These are phyloP conservation scores for Trichoderma sp. DNA, from an alignment of 2,329 filamentous ascomycete species.

Conservation along the genomic window DNA sequence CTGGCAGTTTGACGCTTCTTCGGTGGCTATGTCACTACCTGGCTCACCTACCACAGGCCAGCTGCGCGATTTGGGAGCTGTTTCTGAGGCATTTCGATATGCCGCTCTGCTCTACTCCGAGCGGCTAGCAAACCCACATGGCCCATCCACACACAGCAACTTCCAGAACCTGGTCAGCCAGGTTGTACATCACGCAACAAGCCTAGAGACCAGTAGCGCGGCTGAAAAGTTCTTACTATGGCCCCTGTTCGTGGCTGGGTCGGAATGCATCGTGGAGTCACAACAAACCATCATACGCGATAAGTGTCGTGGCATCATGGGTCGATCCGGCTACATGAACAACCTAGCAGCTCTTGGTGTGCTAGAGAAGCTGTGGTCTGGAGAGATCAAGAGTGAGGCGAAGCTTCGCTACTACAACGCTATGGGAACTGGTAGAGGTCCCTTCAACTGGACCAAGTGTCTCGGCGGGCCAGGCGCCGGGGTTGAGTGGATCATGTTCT, in stretches of 20 bases:
- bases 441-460: constrained; percentile 58
- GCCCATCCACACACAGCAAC: constrained; percentile 70
- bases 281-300: constrained; percentile 77
- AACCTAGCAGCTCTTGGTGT: constrained; percentile 84
- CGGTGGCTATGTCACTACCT: constrained; percentile 51
- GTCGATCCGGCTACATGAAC: constrained; percentile 88
- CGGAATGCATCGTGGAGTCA: constrained; percentile 78
- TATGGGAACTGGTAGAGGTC: constrained; percentile 42
- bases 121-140: constrained; percentile 73
- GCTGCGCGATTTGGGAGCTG: constrained; percentile 71
- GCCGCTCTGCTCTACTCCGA: constrained; percentile 87
- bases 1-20: constrained; percentile 70
- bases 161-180: constrained; percentile 82
- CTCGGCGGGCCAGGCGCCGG: constrained; percentile 56
- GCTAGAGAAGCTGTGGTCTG: constrained; percentile 78
- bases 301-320: constrained; percentile 82
- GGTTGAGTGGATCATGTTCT: constrained; percentile 68
- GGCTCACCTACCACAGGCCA: constrained; percentile 56
- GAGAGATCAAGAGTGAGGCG: constrained; percentile 44
- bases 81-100: constrained; percentile 88
- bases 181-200: constrained; percentile 79
- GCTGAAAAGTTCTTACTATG: constrained; percentile 89
- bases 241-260: constrained; percentile 88
- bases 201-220: constrained; percentile 67
- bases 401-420: constrained; percentile 31